These are phyloP conservation scores for Eucalyptus marginata DNA, from an alignment of 345 rosid genomes.

Conservation along the genomic window DNA sequence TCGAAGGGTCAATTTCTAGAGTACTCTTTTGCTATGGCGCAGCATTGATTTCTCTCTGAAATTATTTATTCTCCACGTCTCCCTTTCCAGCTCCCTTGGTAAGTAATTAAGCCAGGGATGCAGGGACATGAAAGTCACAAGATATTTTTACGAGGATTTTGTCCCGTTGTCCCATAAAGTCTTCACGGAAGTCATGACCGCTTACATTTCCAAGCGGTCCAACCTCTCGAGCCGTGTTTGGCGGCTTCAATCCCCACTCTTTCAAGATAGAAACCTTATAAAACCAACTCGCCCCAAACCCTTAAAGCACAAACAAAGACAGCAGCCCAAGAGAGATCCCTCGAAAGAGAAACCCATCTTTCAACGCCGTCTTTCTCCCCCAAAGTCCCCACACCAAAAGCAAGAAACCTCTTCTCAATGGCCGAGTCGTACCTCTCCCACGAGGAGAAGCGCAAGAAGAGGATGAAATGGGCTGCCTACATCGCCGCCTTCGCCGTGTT, in stretches of 20 bases:
- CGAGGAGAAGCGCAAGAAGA: neutral
- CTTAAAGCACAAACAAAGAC: neutral
- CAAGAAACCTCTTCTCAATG: neutral
- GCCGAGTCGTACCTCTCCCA: neutral
- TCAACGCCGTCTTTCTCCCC: neutral
- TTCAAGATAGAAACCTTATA: neutral
- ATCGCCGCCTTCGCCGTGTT: constrained; percentile 1
- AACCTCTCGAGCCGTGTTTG: neutral
- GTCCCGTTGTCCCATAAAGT: neutral
- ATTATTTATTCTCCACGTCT: neutral
- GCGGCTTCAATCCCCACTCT: neutral
- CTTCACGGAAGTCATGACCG: neutral
- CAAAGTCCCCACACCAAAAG: neutral
- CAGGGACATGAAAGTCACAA: neutral
- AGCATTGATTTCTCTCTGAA: neutral
- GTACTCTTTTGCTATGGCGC: neutral
- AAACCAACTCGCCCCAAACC: neutral
- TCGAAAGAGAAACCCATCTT: neutral
- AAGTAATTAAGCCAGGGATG: neutral
- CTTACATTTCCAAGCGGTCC: neutral
- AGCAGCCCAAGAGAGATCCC: neutral
- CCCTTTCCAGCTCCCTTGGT: neutral
- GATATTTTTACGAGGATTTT: neutral
- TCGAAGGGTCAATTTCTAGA: neutral
- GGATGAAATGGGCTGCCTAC: neutral